Evolutionary conservation across 73 alveolate genomes (phyloP).

Genomic region (Paramecium tetraurelia): DNA sequence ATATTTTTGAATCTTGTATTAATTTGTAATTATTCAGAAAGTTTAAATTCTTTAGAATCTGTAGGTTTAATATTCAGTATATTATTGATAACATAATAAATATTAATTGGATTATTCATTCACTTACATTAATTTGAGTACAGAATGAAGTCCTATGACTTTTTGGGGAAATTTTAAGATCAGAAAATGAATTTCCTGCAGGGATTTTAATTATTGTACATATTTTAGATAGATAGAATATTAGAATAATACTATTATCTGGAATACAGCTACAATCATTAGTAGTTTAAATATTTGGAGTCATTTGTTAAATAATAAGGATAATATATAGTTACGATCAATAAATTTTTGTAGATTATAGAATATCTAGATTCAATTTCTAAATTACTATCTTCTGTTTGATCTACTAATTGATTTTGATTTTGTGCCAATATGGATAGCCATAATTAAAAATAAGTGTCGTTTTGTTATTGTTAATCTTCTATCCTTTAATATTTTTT

Average conservation of each 20-base stretch:
- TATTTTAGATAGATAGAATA: background rate
- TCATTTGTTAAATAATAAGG: background rate
- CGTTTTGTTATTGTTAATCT: background rate
- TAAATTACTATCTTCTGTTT: background rate
- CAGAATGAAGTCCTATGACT: background rate
- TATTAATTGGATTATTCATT: constrained; percentile 6
- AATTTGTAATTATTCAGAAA: background rate
- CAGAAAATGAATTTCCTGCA: background rate
- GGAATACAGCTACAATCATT: background rate
- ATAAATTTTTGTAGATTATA: background rate
- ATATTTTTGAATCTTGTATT: background rate
- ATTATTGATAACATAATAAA: background rate
- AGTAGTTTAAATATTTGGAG: background rate
- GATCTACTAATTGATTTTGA: background rate
- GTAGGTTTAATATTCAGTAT: background rate
- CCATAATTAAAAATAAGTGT: background rate
- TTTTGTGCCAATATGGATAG: background rate
- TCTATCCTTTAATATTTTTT: background rate
- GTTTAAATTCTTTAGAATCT: background rate
- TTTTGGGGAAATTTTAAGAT: background rate
- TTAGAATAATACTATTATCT: background rate
- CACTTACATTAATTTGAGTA: constrained; percentile 14
- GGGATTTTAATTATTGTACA: background rate
- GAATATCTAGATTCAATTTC: background rate
- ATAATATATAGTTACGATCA: background rate